These are phyloP conservation scores for Solanum pennellii DNA, from an alignment of 257 asterid genomes.

Conservation along the genomic window DNA sequence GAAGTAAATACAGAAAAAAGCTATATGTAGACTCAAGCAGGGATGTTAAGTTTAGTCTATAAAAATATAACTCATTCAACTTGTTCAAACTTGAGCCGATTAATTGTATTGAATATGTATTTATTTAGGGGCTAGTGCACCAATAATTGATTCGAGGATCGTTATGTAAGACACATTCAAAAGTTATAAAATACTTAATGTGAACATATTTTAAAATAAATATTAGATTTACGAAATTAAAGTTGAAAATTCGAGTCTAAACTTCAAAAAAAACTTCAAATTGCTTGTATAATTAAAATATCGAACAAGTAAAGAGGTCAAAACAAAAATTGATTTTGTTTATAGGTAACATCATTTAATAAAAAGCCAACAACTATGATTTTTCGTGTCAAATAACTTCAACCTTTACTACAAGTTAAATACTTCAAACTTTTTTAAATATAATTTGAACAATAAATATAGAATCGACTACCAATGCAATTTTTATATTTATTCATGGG, in stretches of 20 bases:
- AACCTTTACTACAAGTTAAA: neutral
- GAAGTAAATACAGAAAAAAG: neutral
- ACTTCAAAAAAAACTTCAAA: neutral
- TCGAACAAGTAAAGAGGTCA: neutral
- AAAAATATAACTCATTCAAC: neutral
- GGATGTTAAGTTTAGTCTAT: neutral
- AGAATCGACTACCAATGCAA: neutral
- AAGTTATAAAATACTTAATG: neutral
- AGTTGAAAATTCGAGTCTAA: neutral
- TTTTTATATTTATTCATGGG: neutral
- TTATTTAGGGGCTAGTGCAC: neutral
- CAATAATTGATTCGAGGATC: neutral
- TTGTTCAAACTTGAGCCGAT: neutral
- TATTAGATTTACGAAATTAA: neutral
- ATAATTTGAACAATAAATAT: neutral
- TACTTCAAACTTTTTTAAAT: neutral
- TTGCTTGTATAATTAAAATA: neutral
- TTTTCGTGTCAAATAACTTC: neutral
- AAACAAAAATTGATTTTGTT: neutral
- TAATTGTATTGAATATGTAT: neutral
- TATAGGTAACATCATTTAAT: neutral
- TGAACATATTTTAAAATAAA: neutral
- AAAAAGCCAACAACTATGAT: neutral
- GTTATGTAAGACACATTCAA: neutral
- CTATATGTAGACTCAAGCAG: rapidly evolving